Evolutionary conservation across 768 basidiomycete genomes (phyloP), one percentile per base, ranked within the genome.

Genomic region (Floccularia luteovirens): DNA sequence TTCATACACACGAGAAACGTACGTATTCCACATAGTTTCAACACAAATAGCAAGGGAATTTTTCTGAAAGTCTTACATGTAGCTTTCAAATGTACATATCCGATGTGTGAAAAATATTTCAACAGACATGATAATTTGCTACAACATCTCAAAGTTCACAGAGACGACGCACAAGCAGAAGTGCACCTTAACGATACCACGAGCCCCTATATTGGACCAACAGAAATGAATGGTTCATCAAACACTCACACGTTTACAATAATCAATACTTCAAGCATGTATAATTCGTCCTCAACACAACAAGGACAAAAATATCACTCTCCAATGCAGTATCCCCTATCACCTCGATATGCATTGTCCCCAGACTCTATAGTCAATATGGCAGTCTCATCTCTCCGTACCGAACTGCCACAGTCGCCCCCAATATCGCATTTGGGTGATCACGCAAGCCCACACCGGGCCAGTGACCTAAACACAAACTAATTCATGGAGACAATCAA

Each of bases 1-100:
- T 86, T 46, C 83, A 86, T 48, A 83, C 82, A 1, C 69, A 82
- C 53, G 81, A 84, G 51, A 83, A 83, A 68, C 84, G 83, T 86
- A 53, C 58, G 84, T 69, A n/a, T n/a, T n/a, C n/a, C n/a, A n/a
- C n/a, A n/a, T n/a, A n/a, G n/a, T n/a, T n/a, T n/a, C n/a, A n/a
- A n/a, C n/a, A n/a, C n/a, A n/a, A n/a, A n/a, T n/a, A n/a, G n/a
- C n/a, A n/a, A n/a, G n/a, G n/a, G n/a, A n/a, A n/a, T n/a, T 43
- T 46, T 43, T 39, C 43, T 54, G 39, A 28, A 31, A n/a, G 39
- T 35, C 19, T 43, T 34, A 24, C 39, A 31, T 28, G 4, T 52
- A 89, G 86, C 86, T 6, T 84, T 80, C 63, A 70, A 77, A 50
- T 90, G 86, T 59, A 72, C 79, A 20, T 72, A 73, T 51, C 68